Conservation (phyloP, 2,329 filamentous ascomycete species). For the Aspergillus jensenii region DNA sequence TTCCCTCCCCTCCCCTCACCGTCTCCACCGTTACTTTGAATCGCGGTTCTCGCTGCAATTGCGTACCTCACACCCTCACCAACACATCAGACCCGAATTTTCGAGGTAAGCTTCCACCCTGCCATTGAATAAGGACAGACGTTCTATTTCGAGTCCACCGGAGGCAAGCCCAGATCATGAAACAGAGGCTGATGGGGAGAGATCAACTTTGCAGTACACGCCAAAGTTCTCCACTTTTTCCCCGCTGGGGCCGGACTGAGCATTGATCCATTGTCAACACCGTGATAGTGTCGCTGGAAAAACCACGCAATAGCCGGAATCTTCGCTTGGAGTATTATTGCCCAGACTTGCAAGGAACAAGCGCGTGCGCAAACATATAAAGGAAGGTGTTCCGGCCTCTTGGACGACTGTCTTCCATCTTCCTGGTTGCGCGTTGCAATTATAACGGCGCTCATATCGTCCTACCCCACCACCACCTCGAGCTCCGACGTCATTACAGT, state of each 20-base stretch:
- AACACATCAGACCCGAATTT: background rate
- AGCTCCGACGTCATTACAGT: slow-evolving; percentile 14
- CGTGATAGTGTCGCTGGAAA: slow-evolving; percentile 8
- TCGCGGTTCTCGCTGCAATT: background rate
- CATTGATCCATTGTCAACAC: slow-evolving; percentile 8
- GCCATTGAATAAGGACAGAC: background rate
- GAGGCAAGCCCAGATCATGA: background rate
- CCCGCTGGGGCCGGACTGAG: slow-evolving; percentile 22
- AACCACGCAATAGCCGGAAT: background rate
- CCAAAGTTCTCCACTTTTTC: slow-evolving; percentile 30
- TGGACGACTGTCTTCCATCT: background rate
- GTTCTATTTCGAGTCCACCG: background rate
- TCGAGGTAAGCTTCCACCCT: background rate
- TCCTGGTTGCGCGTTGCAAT: slow-evolving; percentile 1
- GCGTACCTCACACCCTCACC: background rate
- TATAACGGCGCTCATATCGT: background rate
- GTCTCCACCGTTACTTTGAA: background rate
- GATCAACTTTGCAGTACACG: background rate
- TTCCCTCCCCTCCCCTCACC: background rate
- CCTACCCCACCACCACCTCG: slow-evolving; percentile 8
- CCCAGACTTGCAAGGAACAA: slow-evolving; percentile 1
- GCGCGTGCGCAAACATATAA: slow-evolving; percentile 13
- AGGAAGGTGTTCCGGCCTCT: background rate
- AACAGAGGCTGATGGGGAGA: background rate
- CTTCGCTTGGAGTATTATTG: slow-evolving; percentile 10